Conservation (phyloP, 495 filamentous ascomycete genomes). For the Cladorrhinum samala region DNA sequence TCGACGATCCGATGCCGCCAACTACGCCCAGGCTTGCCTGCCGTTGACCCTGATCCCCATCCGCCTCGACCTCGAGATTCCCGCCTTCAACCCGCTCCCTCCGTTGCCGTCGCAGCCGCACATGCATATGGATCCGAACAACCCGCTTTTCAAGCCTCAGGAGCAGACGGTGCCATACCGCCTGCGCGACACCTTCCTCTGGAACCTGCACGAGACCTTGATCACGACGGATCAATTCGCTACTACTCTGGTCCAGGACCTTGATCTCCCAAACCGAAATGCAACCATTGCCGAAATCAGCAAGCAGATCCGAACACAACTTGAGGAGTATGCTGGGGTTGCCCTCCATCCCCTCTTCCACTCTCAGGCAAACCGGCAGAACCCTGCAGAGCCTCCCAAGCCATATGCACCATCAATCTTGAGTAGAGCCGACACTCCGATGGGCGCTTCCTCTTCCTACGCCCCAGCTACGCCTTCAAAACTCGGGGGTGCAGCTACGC, state of each 20-base stretch:
- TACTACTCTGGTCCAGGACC: constrained; percentile 79
- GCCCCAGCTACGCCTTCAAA: constrained; percentile 27
- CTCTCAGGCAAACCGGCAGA: constrained; percentile 38
- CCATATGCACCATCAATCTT: constrained; percentile 25
- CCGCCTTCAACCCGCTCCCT: constrained; percentile 66
- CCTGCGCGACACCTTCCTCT: constrained; percentile 88
- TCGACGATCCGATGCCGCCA: constrained; percentile 61
- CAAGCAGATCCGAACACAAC: constrained; percentile 85
- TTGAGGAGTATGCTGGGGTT: constrained; percentile 94
- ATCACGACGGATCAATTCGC: constrained; percentile 96
- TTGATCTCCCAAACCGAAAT: constrained; percentile 76
- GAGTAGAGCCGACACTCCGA: constrained; percentile 45
- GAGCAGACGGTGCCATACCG: constrained; percentile 76
- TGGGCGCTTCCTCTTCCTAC: constrained; percentile 28
- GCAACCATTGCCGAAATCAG: constrained; percentile 71
- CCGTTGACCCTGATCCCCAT: constrained; percentile 92
- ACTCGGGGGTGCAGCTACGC: constrained; percentile 11
- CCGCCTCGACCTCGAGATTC: constrained; percentile 89
- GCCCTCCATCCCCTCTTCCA: constrained; percentile 90
- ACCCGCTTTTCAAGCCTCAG: constrained; percentile 68
- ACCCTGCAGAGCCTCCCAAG: constrained; percentile 38
- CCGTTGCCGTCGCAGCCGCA: constrained; percentile 64
- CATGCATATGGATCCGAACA: constrained; percentile 43
- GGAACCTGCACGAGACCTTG: constrained; percentile 94
- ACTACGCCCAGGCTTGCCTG: constrained; percentile 74